phyloP scores from a whole-genome alignment of 139 green algal genomes.

The Chlorella sp. region DNA sequence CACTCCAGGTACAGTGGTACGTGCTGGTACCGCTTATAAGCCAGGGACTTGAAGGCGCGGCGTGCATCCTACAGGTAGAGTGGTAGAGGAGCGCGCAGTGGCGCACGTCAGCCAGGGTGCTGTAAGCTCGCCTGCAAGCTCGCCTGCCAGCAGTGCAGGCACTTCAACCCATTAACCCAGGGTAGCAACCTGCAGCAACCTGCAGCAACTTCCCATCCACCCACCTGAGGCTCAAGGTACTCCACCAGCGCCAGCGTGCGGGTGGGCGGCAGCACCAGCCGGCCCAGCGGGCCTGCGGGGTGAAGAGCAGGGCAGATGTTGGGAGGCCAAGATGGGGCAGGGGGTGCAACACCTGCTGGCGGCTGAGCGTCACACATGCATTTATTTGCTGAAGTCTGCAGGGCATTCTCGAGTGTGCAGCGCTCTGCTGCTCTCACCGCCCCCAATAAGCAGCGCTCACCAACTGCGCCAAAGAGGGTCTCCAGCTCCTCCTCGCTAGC shows the following conservation, averaged over 20 bases:
- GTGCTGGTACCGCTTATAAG: constrained; percentile 95
- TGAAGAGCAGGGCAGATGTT: too few species aligned
- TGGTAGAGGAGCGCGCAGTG: background rate
- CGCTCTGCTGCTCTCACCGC: too few species aligned
- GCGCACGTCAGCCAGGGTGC: too few species aligned
- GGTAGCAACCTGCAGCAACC: too few species aligned
- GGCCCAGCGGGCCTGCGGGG: constrained; percentile 56
- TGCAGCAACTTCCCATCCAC: too few species aligned
- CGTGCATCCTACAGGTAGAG: constrained; percentile 52
- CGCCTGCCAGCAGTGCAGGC: too few species aligned
- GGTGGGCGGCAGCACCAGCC: constrained; percentile 90
- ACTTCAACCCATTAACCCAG: background rate
- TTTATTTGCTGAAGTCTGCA: too few species aligned
- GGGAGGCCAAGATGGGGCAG: too few species aligned
- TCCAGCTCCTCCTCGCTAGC: constrained; percentile 73
- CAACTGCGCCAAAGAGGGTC: constrained; percentile 66
- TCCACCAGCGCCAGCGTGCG: constrained; percentile 92
- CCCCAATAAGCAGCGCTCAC: constrained; percentile 31
- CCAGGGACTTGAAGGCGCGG: constrained; percentile 84
- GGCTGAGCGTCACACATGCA: too few species aligned
- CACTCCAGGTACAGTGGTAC: constrained; percentile 99
- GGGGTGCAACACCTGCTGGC: too few species aligned
- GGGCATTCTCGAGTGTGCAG: too few species aligned
- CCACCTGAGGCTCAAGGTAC: constrained; percentile 76
- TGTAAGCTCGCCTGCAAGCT: too few species aligned